Evolutionary conservation across 2,329 filamentous ascomycete species (phyloP).

Genomic region (Fusarium robinianum): DNA sequence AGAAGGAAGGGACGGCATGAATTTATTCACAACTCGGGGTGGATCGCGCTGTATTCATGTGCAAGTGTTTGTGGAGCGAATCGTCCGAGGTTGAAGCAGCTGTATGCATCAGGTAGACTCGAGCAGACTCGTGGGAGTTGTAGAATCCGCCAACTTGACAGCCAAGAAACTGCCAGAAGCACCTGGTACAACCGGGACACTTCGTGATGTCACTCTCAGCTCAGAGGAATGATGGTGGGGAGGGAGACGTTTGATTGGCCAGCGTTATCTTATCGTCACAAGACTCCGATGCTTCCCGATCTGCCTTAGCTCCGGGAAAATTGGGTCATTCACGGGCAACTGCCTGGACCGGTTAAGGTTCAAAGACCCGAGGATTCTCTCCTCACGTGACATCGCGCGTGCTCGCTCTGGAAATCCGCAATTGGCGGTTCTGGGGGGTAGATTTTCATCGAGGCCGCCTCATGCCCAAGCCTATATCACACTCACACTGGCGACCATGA

Average conservation of each 20-base stretch:
- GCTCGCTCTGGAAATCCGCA: conserved; percentile 19
- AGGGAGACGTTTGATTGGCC: conserved; percentile 28
- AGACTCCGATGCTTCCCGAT: conserved; percentile 24
- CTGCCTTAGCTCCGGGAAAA: too few relatives aligned
- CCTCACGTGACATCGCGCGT: conserved; percentile 37
- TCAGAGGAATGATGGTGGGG: conserved; percentile 23
- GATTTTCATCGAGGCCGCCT: conserved; percentile 25
- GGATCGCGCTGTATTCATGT: conserved; percentile 25
- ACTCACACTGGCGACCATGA: conserved; percentile 42
- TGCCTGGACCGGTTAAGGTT: too few relatives aligned
- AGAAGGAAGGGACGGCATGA: conserved; percentile 19
- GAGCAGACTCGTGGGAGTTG: conserved; percentile 33
- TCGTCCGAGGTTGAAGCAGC: conserved; percentile 29
- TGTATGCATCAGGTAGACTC: conserved; percentile 32
- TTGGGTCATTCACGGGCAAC: too few relatives aligned
- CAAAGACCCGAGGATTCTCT: too few relatives aligned
- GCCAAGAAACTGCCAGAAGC: conserved; percentile 42
- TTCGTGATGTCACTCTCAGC: conserved; percentile 43
- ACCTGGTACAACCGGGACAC: conserved; percentile 34
- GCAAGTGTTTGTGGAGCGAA: conserved; percentile 23
- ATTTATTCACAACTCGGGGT: conserved; percentile 35
- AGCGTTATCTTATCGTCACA: conserved; percentile 35
- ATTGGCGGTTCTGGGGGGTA: conserved; percentile 27
- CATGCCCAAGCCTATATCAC: conserved; percentile 28
- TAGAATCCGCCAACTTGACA: conserved; percentile 39